Base-by-base conservation (phyloP, 2,329 filamentous ascomycete species). In the Chalara sp. region DNA sequence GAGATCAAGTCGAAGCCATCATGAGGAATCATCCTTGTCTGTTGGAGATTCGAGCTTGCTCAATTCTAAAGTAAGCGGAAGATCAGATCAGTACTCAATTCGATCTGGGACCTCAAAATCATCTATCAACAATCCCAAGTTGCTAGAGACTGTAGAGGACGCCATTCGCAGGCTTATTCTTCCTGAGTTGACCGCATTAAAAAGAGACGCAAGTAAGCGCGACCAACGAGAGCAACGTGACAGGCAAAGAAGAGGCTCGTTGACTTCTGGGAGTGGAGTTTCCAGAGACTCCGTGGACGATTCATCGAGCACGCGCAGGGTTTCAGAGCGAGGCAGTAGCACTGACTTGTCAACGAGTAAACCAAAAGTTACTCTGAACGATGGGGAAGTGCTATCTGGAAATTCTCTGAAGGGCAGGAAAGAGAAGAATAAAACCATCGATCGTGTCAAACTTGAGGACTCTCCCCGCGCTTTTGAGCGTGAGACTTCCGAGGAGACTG, bases 141-240 rank as follows among this genome's bases (percentile, higher is more conserved):
- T 88, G 5, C 73, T 88, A 7, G 81, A 85, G 55, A 85, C 84
- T 1, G 85, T 89, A 1, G 85, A 88, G 67, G 84, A 88, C 70
- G 84, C 84, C 13, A 88, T 89, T 62, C 81, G 83, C 60, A 76
- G 84, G 49, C 70, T 88, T 53, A 87, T 88, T 49, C 68, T 99
- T 3, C 93, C 93, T 0, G 92, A 99, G 68, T 76, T 99, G 43
- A 92, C 89, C 60, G 89, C 90, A 7, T 74, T 99, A 49, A 96
- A 96, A 68, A 83, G 91, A 61, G 90, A 96, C 63, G 87, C 92
- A 66, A 91, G 88, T 67, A 85, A 86, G 57, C 82, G 85, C 56
- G 79, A 86, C 57, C 85, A 82, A 60, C 80, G 80, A 8, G 81
- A 80, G 57, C 85, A 82, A 60, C 81, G 80, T 8, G 81, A 80